Base-by-base conservation (phyloP, 306 rosid genomes). In the Inga leiocalycina region DNA sequence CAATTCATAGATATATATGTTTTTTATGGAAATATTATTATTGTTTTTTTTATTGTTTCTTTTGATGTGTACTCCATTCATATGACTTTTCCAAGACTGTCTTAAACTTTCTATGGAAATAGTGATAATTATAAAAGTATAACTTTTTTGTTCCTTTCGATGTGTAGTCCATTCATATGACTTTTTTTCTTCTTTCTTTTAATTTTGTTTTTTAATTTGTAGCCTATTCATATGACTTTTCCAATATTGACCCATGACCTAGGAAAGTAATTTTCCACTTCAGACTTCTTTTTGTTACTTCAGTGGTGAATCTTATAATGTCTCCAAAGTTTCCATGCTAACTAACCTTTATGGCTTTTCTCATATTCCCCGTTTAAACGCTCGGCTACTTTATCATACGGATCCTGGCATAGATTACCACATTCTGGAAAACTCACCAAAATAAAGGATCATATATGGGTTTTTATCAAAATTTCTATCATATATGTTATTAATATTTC, bases 401-500 rank as follows among this genome's bases (percentile, higher is more conserved):
- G 2, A 22, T 59, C 66, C 65, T 9, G 14, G 5, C 32, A n/a
- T n/a, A 59, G 30, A n/a, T 12, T 71, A 71, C 57, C 4, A 9
- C 20, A 74, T 49, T 52, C 20, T 34, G 48, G 6, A 17, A 65
- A 20, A 3, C 39, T 22, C 35, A 16, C 65, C 57, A 71, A 27
- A 39, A 39, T 72, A 65, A 37, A 39, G 43, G 43, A 6, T 37
- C 7, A 37, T 39, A 37, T 37, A 37, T 37, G 32, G 30, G 43
- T 35, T 66, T 19, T 2, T n/a, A 66, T 41, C 51, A 46, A 57
- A 27, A 67, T 65, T 7, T n/a, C 22, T 57, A n/a, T 9, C 32
- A 8, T 27, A 54, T 82, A 81, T 35, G 32, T 37, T 27, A 45
- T 71, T 39, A 88, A 76, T 79, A 44, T 70, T 80, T 71, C 96